phyloP scores from a whole-genome alignment of 1,139 yeast genomes.

The Scheffersomyces titani region DNA sequence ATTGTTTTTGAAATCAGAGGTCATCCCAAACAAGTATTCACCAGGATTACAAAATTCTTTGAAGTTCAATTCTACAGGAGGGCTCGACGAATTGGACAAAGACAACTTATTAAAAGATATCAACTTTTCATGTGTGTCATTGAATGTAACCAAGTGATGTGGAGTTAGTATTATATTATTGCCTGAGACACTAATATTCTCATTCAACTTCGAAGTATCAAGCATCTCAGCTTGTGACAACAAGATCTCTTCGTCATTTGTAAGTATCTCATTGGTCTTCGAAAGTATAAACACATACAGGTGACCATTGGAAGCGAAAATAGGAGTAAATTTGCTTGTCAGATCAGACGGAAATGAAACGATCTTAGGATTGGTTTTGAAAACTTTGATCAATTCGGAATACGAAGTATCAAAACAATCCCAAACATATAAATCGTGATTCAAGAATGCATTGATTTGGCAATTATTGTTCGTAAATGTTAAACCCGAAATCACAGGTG shows the following conservation, averaged over 20 bases:
- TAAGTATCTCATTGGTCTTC: conserved; percentile 16
- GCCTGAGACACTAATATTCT: conserved; percentile 1
- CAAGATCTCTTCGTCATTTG: conserved; percentile 30
- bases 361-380: conserved; percentile 24
- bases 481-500: conserved; percentile 15
- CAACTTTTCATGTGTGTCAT: conserved; percentile 7
- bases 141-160: conserved; percentile 12
- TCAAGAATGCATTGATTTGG: conserved; percentile 38
- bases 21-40: conserved; percentile 55
- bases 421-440: conserved; percentile 28
- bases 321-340: conserved; percentile 2
- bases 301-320: conserved; percentile 14
- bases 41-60: conserved; percentile 8
- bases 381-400: conserved; percentile 29
- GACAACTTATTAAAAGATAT: conserved; percentile 13
- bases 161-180: conserved; percentile 8
- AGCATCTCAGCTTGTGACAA: conserved; percentile 20
- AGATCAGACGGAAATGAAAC: conserved; percentile 7
- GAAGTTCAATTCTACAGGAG: conserved; percentile 5
- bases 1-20: conserved; percentile 54
- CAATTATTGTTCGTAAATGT: conserved; percentile 21
- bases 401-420: conserved; percentile 35
- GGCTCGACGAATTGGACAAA: conserved; percentile 5
- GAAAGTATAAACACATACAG: conserved; percentile 18
- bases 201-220: conserved; percentile 5